Base-by-base conservation (phyloP, 2,329 filamentous ascomycete genomes). In the Ophiosphaerella korrae region DNA sequence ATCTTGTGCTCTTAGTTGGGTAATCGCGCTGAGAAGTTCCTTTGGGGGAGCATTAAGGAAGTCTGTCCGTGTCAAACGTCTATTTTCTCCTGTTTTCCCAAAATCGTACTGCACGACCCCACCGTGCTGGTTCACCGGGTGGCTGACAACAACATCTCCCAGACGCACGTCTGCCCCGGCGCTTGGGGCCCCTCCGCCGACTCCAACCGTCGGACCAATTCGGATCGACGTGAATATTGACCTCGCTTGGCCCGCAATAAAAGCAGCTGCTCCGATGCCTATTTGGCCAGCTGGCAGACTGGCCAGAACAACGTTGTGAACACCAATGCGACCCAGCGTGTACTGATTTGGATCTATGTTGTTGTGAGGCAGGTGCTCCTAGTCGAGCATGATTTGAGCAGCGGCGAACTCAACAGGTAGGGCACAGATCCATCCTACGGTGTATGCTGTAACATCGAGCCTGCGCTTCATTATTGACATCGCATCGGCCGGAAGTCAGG, bases 81-180 rank as follows among this genome's bases (percentile, higher is more conserved):
- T 6, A 29, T 3, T 11, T 3, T 29, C 26, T 9, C 26, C 26
- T 11, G 26, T 29, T 29, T 29, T 29, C 11, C 26, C 26, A 29
- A 29, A 29, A 11, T 29, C 26, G 26, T 29, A 29, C 26, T 29
- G 26, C 26, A 29, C 26, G 26, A 29, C 26, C 11, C 26, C 26
- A 11, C 26, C 26, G 3, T 29, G 26, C 11, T 29, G 26, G 26
- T 29, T 29, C 11, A 29, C 24, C 21, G 24, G 23, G 26, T 43
- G 41, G 33, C 45, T 48, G 45, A 48, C 18, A 16, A 48, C 38
- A 16, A 48, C 36, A 38, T 48, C 45, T 34, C 45, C 45, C 8
- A 42, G 45, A 9, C 45, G 26, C 23, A 36, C 32, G 21, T 77
- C 38, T 14, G 26, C 26, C 16, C 42, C 33, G 13, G 14, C 11